Evolutionary conservation across 129 eudicot genomes (phyloP), one percentile per base, ranked within the genome.

Genomic region (Apium graveolens): DNA sequence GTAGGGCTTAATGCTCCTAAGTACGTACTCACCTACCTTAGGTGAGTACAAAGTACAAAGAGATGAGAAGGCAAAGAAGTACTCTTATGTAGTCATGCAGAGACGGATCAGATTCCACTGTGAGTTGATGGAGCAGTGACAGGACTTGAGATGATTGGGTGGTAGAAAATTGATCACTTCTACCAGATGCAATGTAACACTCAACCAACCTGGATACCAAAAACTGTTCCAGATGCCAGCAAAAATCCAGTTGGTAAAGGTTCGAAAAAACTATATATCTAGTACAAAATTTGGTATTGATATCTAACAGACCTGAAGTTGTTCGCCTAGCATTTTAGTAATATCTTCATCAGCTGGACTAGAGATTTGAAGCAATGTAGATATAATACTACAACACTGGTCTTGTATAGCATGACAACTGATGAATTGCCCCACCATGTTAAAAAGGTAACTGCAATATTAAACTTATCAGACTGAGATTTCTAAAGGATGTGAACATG

Each of bases 171-270:
- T 86, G 86, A 38, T 27, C 76, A 78, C 62, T 77, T 74, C 85
- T 80, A 73, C 79, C 84, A 70, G 87, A 83, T 41, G 90, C 86
- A 78, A 37, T 81, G 81, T 89, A 90, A 62, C 90, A 89, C 7
- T 81, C 87, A 79, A 96, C 89, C 90, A 96, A 86, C 86, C 87
- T 90, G 20, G 95, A 86, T 74, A 96, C 97, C 85, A 96, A 79
- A 80, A 83, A 92, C 99, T 96, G 96, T 78, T 49, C 75, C 24
- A 13, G 76, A 80, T 18, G 84, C 43, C 68, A 46, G 72, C 57
- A 78, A 16, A 14, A 24, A 38, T 72, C 70, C 37, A 80, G 29
- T 17, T 44, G n/a, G 76, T n/a, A 74, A 81, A 63, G 51, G 74
- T 26, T 63, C 42, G 45, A 60, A 18, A 74, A 27, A 74, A 44